phyloP scores from a whole-genome alignment of 306 rosid species.

The Boehmeria nivea region DNA sequence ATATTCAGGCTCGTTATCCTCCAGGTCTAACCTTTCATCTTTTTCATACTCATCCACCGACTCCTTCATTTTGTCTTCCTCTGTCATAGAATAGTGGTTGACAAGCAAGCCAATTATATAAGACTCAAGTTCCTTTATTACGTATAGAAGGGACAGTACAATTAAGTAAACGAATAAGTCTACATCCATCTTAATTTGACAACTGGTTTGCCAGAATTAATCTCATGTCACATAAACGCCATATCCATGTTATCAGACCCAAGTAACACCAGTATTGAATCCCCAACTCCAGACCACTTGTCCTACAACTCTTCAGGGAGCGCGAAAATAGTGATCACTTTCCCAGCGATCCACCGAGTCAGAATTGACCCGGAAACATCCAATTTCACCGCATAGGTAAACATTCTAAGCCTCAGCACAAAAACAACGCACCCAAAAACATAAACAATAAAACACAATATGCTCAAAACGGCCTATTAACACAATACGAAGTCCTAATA shows the following conservation, averaged over 20 bases:
- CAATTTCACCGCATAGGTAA: background rate
- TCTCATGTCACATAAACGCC: background rate
- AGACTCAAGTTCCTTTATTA: slow-evolving; percentile 28
- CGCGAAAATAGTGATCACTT: background rate
- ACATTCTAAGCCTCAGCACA: background rate
- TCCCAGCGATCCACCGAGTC: background rate
- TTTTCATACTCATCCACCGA: slow-evolving; percentile 71
- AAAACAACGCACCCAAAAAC: background rate
- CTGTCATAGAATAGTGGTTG: slow-evolving; percentile 51
- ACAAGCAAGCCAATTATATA: slow-evolving; percentile 33
- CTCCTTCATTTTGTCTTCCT: slow-evolving; percentile 80
- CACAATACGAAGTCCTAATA: too few species aligned
- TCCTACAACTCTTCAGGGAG: background rate
- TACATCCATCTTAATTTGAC: slow-evolving; percentile 7
- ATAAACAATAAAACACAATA: background rate
- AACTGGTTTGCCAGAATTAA: background rate
- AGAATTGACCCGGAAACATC: background rate
- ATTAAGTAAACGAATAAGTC: slow-evolving; percentile 9
- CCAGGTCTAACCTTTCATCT: slow-evolving; percentile 87
- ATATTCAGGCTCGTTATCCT: slow-evolving; percentile 93
- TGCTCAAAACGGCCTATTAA: too few species aligned
- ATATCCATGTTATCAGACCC: background rate
- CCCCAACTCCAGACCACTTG: too few species aligned
- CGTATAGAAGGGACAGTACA: too few species aligned
- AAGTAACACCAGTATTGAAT: background rate